Percentiles rank a stretch among this genome's conserved stretches.
Evolutionary conservation across 192 early-diverging fungal species (phyloP).

Genomic region (Backusella mclennaniae): DNA sequence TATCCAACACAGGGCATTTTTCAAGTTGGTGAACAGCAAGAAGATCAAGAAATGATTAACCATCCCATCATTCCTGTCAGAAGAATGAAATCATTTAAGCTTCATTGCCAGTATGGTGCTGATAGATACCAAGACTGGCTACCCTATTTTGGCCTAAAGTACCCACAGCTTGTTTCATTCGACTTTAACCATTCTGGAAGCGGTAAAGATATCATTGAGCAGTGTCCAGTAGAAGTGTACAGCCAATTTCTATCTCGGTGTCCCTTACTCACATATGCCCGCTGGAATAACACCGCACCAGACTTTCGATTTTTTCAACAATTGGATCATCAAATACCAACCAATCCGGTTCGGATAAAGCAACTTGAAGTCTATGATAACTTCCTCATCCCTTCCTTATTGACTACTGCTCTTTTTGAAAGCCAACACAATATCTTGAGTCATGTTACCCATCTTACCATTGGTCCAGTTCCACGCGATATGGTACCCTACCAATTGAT

Average conservation of each 20-base stretch:
- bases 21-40: not conserved
- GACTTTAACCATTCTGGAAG: not conserved
- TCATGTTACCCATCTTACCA: not conserved
- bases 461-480: conserved; percentile 5
- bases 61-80: not conserved
- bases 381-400: not conserved
- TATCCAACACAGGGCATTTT: not conserved
- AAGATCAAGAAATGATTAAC: not conserved
- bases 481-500: not conserved
- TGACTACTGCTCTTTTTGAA: conserved; percentile 3
- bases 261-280: not conserved
- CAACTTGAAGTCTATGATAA: not conserved
- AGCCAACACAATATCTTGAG: not conserved
- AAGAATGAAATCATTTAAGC: not conserved
- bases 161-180: not conserved
- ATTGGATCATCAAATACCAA: not conserved
- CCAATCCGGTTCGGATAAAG: not conserved
- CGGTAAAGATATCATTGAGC: not conserved
- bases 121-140: conserved; percentile 1
- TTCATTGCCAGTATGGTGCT: not conserved
- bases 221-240: not conserved
- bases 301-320: not conserved
- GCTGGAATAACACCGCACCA: not conserved
- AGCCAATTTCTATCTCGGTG: conserved; percentile 1
- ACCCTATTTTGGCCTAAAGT: not conserved